Percentiles rank a stretch among this genome's conserved stretches.
These are phyloP conservation scores for Claviceps cyperi DNA, from an alignment of 2,329 filamentous ascomycete genomes.

Conservation along the genomic window DNA sequence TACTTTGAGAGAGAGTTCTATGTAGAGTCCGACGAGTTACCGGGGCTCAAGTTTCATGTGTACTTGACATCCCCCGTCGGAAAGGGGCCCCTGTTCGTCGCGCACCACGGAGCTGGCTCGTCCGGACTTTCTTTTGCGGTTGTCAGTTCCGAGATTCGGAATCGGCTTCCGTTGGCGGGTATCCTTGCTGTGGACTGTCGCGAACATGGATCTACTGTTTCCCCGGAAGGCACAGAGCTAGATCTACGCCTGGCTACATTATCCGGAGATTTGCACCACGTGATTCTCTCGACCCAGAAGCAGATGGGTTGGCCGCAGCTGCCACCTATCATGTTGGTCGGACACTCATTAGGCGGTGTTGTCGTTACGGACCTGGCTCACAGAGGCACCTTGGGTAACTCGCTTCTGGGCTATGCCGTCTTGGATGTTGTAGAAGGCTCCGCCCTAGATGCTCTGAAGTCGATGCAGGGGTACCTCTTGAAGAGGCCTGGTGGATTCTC, in stretches of 20 bases:
- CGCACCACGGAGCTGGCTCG: slow-evolving; percentile 88
- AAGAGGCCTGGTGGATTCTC: slow-evolving; percentile 67
- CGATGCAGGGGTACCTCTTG: slow-evolving; percentile 84
- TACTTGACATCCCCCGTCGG: slow-evolving; percentile 73
- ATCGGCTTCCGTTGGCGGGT: slow-evolving; percentile 63
- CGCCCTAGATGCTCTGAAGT: slow-evolving; percentile 84
- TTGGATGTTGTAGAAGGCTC: slow-evolving; percentile 93
- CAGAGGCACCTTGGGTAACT: slow-evolving; percentile 46
- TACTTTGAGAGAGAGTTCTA: slow-evolving; percentile 85
- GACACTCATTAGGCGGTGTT: slow-evolving; percentile 84
- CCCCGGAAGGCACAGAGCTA: slow-evolving; percentile 23
- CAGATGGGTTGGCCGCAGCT: slow-evolving; percentile 59
- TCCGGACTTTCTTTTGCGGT: slow-evolving; percentile 86
- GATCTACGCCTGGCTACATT: slow-evolving; percentile 64
- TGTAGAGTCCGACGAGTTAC: slow-evolving; percentile 35
- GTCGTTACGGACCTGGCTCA: slow-evolving; percentile 78
- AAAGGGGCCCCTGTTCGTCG: slow-evolving; percentile 71
- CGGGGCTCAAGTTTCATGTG: slow-evolving; percentile 56
- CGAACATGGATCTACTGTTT: slow-evolving; percentile 65
- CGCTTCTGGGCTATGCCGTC: slow-evolving; percentile 73
- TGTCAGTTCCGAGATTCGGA: slow-evolving; percentile 62
- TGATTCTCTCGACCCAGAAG: slow-evolving; percentile 51
- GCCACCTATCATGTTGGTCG: slow-evolving; percentile 71
- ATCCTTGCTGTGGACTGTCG: slow-evolving; percentile 76
- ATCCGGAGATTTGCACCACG: slow-evolving; percentile 54